phyloP scores from a whole-genome alignment of 306 rosid genomes.

The Rosa rugosa region DNA sequence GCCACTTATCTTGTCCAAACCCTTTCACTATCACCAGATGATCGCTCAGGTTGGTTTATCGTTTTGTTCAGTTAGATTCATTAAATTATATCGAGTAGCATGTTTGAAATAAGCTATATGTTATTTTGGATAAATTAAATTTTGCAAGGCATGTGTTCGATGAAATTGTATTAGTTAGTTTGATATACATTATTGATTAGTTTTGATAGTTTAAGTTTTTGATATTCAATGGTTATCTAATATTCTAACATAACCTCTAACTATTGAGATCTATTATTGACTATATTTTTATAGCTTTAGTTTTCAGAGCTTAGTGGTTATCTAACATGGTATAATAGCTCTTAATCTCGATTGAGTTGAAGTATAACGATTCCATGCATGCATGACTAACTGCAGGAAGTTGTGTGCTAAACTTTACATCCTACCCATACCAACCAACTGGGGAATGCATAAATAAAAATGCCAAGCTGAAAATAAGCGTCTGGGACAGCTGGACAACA shows the following conservation, averaged over 20 bases:
- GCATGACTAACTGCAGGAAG: slow-evolving; percentile 33
- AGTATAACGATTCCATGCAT: neutral
- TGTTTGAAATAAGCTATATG: neutral
- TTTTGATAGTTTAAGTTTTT: too few relatives aligned
- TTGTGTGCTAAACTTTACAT: slow-evolving; percentile 46
- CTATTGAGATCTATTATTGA: too few relatives aligned
- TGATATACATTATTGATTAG: too few relatives aligned
- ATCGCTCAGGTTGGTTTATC: slow-evolving; percentile 4
- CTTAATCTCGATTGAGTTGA: neutral
- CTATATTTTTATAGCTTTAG: neutral
- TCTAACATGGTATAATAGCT: too few relatives aligned
- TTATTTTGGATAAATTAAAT: neutral
- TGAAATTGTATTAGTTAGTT: neutral
- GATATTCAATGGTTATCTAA: neutral
- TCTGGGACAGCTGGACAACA: slow-evolving; percentile 47
- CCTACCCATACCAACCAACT: slow-evolving; percentile 31
- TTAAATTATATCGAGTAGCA: neutral
- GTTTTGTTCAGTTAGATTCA: neutral
- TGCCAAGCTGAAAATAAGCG: slow-evolving; percentile 22
- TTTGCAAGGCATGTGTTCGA: neutral
- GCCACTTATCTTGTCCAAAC: slow-evolving; percentile 4
- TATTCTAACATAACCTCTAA: too few relatives aligned
- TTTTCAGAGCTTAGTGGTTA: neutral
- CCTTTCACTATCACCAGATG: neutral
- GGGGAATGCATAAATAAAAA: slow-evolving; percentile 34